phyloP scores from a whole-genome alignment of 352 stramenopile species.

The Phytophthora boehmeriae region DNA sequence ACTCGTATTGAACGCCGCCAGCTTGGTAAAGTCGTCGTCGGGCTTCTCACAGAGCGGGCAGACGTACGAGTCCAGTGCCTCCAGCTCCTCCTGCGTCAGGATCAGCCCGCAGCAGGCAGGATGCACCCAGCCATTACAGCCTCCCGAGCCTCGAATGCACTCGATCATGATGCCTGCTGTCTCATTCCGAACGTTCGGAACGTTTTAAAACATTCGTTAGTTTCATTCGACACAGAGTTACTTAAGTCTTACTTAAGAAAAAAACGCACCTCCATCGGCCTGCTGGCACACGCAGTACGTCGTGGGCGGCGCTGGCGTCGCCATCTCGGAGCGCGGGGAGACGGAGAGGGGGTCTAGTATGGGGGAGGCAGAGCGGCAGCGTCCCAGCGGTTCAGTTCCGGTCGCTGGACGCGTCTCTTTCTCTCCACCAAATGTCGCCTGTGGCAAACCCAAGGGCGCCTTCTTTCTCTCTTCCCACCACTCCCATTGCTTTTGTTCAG shows the following conservation, averaged over 20 bases:
- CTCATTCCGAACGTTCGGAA: slow-evolving; percentile 3
- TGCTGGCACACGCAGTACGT: slow-evolving; percentile 89
- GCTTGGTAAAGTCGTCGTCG: slow-evolving; percentile 64
- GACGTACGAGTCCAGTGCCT: slow-evolving; percentile 85
- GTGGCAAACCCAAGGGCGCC: background rate
- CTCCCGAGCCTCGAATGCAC: slow-evolving; percentile 89
- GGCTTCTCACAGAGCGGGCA: slow-evolving; percentile 82
- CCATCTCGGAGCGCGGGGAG: slow-evolving; percentile 33
- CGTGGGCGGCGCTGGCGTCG: slow-evolving; percentile 41
- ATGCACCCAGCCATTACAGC: slow-evolving; percentile 93
- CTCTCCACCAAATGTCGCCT: background rate
- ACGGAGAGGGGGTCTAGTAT: background rate
- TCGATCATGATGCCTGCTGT: slow-evolving; percentile 92
- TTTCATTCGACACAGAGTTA: background rate
- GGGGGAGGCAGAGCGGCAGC: background rate
- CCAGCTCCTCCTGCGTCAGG: slow-evolving; percentile 85
- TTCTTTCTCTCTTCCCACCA: slow-evolving; percentile 12
- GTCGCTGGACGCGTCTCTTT: slow-evolving; percentile 2
- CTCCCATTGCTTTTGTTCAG: slow-evolving; percentile 11
- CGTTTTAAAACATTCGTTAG: slow-evolving; percentile 1
- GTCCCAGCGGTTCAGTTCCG: background rate
- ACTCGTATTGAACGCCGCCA: slow-evolving; percentile 77
- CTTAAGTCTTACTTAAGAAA: background rate
- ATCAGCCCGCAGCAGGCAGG: slow-evolving; percentile 87
- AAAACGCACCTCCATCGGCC: slow-evolving; percentile 65